These are phyloP conservation scores for Phialemonium atrogriseum DNA, from an alignment of 2,329 filamentous ascomycete species.

Conservation along the genomic window DNA sequence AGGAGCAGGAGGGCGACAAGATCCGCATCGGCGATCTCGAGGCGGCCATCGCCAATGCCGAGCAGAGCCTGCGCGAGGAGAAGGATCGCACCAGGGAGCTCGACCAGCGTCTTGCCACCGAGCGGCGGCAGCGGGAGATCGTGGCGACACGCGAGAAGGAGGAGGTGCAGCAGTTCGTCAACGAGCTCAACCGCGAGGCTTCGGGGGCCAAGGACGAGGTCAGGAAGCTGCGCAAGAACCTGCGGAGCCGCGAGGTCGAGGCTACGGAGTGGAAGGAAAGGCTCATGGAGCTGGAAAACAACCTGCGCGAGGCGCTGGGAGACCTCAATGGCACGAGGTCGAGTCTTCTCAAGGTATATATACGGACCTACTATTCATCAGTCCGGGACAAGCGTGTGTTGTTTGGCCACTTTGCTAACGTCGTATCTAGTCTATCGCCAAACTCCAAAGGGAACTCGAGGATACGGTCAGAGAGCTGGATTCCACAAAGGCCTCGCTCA, in stretches of 20 bases:
- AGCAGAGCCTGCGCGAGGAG: conserved; percentile 75
- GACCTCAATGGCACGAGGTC: conserved; percentile 81
- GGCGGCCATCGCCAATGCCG: conserved; percentile 68
- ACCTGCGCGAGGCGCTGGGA: conserved; percentile 76
- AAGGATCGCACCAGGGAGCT: conserved; percentile 67
- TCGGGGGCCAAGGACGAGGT: conserved; percentile 79
- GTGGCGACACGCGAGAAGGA: conserved; percentile 86
- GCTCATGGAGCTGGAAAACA: conserved; percentile 81
- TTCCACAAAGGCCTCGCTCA: conserved; percentile 62
- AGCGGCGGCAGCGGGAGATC: conserved; percentile 79
- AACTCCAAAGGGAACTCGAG: conserved; percentile 81
- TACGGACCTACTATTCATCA: no score
- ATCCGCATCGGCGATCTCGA: conserved; percentile 95
- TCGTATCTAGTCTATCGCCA: conserved; percentile 60
- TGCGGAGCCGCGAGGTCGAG: conserved; percentile 80
- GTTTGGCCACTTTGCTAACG: no score
- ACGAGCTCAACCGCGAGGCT: conserved; percentile 82
- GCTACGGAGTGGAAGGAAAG: conserved; percentile 87
- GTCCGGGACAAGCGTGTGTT: no score
- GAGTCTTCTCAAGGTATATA: conserved; percentile 74
- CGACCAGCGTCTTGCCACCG: conserved; percentile 66
- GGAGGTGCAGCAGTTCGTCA: conserved; percentile 87
- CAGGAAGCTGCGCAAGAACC: conserved; percentile 69
- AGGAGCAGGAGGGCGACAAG: conserved; percentile 96
- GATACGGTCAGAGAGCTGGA: conserved; percentile 77